Evolutionary conservation across 2,329 filamentous ascomycete genomes (phyloP).

Genomic region (Fusarium nematophilum): DNA sequence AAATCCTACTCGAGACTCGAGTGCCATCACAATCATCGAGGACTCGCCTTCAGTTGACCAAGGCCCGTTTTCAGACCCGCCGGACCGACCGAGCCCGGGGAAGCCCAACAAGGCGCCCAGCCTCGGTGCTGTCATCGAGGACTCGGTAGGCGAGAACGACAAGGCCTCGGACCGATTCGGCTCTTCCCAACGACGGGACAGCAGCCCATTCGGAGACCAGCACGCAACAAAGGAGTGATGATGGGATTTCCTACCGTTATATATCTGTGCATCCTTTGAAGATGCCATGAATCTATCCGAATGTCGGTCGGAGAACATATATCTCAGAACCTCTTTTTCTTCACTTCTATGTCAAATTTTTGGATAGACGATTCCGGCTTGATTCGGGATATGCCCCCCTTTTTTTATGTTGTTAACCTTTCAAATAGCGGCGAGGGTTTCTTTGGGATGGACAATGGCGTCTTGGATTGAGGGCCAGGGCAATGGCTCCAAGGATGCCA

Average conservation of each 20-base stretch:
- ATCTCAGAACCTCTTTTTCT: slow-evolving; percentile 31
- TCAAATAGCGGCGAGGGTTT: slow-evolving; percentile 35
- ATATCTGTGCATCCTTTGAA: slow-evolving; percentile 27
- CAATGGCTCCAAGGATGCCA: slow-evolving; percentile 45
- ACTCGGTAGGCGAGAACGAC: slow-evolving; percentile 55
- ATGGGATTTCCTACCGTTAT: slow-evolving; percentile 11
- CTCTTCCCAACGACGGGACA: slow-evolving; percentile 46
- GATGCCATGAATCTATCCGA: slow-evolving; percentile 37
- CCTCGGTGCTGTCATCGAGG: slow-evolving; percentile 67
- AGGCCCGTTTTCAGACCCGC: slow-evolving; percentile 70
- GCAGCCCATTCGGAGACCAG: slow-evolving; percentile 69
- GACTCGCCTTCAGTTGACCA: slow-evolving; percentile 63
- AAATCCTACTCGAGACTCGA: slow-evolving; percentile 53
- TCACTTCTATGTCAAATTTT: slow-evolving; percentile 42
- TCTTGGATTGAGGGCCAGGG: slow-evolving; percentile 44
- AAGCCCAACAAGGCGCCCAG: slow-evolving; percentile 54
- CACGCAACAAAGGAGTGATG: slow-evolving; percentile 64
- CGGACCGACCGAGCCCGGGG: slow-evolving; percentile 46
- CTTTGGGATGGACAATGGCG: slow-evolving; percentile 44
- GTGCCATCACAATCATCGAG: slow-evolving; percentile 61
- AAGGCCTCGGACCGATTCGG: slow-evolving; percentile 38
- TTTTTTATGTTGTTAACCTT: slow-evolving; percentile 38
- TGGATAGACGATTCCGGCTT: slow-evolving; percentile 37
- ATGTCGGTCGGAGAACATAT: slow-evolving; percentile 17
- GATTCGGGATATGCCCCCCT: slow-evolving; percentile 34